Conservation (phyloP, 2,329 filamentous ascomycete species). For the Rhynchosporium agropyri region DNA sequence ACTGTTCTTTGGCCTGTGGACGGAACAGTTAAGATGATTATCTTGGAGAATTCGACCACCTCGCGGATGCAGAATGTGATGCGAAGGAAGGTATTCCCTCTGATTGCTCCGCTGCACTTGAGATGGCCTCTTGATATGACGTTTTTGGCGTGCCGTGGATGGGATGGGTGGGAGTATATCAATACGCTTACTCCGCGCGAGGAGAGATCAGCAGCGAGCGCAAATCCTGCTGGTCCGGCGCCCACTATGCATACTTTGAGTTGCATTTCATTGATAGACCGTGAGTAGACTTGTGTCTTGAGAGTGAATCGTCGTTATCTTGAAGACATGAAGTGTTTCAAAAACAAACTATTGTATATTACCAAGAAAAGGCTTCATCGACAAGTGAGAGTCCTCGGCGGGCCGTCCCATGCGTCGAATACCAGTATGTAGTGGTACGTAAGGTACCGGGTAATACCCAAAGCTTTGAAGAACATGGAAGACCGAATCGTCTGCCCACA, state of each 20-base stretch:
- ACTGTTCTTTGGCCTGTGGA: conserved; percentile 25
- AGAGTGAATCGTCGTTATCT: background rate
- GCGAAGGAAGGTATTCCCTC: background rate
- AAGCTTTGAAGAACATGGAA: background rate
- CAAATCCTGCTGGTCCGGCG: conserved; percentile 25
- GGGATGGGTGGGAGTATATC: conserved; percentile 23
- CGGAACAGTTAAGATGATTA: conserved; percentile 24
- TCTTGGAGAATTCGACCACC: conserved; percentile 19
- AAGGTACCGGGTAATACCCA: background rate
- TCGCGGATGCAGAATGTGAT: conserved; percentile 21
- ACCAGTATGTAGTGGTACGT: background rate
- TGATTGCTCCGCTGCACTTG: conserved; percentile 7
- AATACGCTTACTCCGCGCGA: conserved; percentile 18
- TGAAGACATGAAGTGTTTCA: background rate
- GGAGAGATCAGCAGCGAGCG: conserved; percentile 24
- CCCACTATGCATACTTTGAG: conserved; percentile 26
- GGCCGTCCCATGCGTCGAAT: too few relatives aligned
- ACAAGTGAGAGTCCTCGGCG: background rate
- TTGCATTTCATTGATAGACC: conserved; percentile 2
- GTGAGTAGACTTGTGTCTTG: too few relatives aligned
- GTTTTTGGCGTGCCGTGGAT: conserved; percentile 16
- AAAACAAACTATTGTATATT: background rate
- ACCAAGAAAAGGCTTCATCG: background rate
- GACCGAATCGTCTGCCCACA: too few relatives aligned
- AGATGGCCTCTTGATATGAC: conserved; percentile 17